Evolutionary conservation across 139 green algal species (phyloP).

Genomic region (Chlamydomonas eustigma): DNA sequence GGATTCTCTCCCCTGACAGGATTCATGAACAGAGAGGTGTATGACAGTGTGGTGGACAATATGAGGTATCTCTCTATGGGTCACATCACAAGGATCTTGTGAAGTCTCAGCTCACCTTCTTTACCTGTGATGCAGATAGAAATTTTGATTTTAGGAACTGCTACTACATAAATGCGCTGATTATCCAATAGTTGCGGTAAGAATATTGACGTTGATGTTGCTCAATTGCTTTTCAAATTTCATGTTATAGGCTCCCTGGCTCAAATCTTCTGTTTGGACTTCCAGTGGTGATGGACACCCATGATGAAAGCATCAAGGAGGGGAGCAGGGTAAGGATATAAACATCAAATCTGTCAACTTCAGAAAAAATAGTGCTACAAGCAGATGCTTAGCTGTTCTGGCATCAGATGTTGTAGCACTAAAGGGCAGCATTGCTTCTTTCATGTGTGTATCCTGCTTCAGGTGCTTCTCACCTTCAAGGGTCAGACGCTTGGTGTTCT

Average conservation of each 20-base stretch:
- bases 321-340: slow-evolving; percentile 52
- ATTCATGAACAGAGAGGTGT: slow-evolving; percentile 83
- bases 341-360: too few species aligned
- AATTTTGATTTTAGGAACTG: too few species aligned
- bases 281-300: slow-evolving; percentile 88
- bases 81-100: too few species aligned
- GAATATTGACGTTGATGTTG: too few species aligned
- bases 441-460: neutral
- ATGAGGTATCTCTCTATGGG: slow-evolving; percentile 46
- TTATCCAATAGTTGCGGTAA: too few species aligned
- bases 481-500: slow-evolving; percentile 79
- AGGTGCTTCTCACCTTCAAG: slow-evolving; percentile 85
- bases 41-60: slow-evolving; percentile 70
- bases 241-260: slow-evolving; percentile 45
- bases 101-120: too few species aligned
- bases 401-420: neutral
- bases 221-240: too few species aligned
- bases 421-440: neutral
- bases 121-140: too few species aligned
- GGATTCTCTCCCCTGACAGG: slow-evolving; percentile 83
- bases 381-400: too few species aligned
- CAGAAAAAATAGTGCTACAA: too few species aligned
- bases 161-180: too few species aligned
- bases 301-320: slow-evolving; percentile 57
- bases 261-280: slow-evolving; percentile 79